Conservation (phyloP, 2,329 filamentous ascomycete genomes). For the Fusarium avenaceum region DNA sequence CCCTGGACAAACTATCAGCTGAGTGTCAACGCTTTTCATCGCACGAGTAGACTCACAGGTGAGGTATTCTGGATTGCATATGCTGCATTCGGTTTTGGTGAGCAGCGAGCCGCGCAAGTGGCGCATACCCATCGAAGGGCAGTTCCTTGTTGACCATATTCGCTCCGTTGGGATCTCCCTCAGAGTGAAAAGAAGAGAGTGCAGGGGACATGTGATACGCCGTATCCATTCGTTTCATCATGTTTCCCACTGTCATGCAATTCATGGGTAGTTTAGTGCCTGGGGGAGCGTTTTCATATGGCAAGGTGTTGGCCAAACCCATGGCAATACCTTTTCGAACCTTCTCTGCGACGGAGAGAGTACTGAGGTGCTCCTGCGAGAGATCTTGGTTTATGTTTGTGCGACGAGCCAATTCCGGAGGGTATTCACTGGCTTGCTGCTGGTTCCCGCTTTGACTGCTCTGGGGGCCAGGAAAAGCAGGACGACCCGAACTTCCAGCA, state of each 20-base stretch:
- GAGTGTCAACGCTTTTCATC: neutral
- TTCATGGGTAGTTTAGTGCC: neutral
- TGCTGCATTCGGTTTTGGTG: slow-evolving; percentile 10
- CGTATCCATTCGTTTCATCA: slow-evolving; percentile 23
- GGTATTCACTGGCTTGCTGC: neutral
- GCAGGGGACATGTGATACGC: slow-evolving; percentile 13
- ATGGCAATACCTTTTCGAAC: slow-evolving; percentile 40
- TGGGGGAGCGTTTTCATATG: neutral
- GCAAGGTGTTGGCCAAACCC: slow-evolving; percentile 29
- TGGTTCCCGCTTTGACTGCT: neutral
- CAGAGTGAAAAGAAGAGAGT: slow-evolving; percentile 2
- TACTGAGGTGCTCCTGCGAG: slow-evolving; percentile 26
- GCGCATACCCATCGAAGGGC: slow-evolving; percentile 4
- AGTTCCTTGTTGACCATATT: slow-evolving; percentile 17
- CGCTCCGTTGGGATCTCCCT: neutral
- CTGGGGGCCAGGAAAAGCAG: neutral
- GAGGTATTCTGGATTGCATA: slow-evolving; percentile 2
- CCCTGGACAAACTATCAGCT: slow-evolving; percentile 20
- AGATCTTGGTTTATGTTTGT: slow-evolving; percentile 19
- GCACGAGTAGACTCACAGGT: slow-evolving; percentile 17
- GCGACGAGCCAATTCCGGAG: neutral
- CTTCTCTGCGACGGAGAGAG: slow-evolving; percentile 34
- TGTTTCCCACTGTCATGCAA: slow-evolving; percentile 16
- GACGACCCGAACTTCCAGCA: neutral
- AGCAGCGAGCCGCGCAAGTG: slow-evolving; percentile 4